Evolutionary conservation across 305 asterid species (phyloP), one percentile per base, ranked within the genome.

Genomic region (Coffea humblotiana): DNA sequence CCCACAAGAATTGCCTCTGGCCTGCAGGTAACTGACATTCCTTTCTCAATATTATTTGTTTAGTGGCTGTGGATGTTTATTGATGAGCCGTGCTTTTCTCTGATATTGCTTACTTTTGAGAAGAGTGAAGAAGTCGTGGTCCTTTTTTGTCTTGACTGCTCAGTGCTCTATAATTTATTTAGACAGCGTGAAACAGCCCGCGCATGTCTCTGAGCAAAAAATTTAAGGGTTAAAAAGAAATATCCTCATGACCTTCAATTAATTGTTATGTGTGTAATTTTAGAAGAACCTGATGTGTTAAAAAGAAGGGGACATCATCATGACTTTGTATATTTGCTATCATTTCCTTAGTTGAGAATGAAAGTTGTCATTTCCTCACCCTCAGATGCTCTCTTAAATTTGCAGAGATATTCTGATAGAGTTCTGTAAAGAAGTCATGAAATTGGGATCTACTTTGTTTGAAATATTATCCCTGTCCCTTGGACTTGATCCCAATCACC

Each of bases 1-100:
- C n/a, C 66, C 86, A 4, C 56, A 73, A 29, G 81, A 79, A 40
- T 76, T 83, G 60, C 86, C 83, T 18, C 71, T 40, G n/a, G 78
- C 68, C 1, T 83, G 78, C 83, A 83, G 86, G 83, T 83, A 43
- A 0, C 43, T 25, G 1, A 3, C 61, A 45, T 76, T 29, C 32
- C 32, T 29, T 29, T 29, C 32, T 29, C 32, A 29, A 29, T 29
- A 29, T 1, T 29, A 29, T 29, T 29, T 29, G 32, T 29, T 29
- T 29, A n/a, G 25, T 37, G 12, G 52, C 19, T 71, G 60, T 37
- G 43, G 35, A n/a, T 25, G 35, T 25, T 64, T 4, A 64, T 64
- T 11, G 10, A 1, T 27, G 32, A 64, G 37, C 15, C 25, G 4
- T 25, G 37, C 69, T 2, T 63, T 63, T 25, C 37, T 27, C 32